A percentile compares a stretch with the other conserved stretches of the same genome.
These are phyloP conservation scores for Solanum megistacrolobum DNA, from an alignment of 257 asterid genomes.

Conservation along the genomic window DNA sequence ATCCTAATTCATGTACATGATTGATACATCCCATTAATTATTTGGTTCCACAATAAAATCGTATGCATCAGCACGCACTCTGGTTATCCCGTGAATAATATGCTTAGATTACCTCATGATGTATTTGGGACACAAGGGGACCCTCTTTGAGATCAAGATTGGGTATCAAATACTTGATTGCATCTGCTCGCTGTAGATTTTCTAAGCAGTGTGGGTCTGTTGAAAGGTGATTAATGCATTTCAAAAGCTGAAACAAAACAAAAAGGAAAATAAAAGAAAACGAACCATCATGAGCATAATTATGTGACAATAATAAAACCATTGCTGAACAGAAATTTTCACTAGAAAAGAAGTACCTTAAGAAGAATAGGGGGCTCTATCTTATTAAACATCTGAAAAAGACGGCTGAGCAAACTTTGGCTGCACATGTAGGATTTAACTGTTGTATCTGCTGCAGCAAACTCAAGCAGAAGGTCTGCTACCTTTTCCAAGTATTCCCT, in stretches of 20 bases:
- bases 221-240: slow-evolving; percentile 86
- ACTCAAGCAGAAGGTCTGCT: slow-evolving; percentile 94
- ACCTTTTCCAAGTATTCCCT: slow-evolving; percentile 92
- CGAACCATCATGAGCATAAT: not conserved
- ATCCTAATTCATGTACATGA: not conserved
- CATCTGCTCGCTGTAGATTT: slow-evolving; percentile 96
- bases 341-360: slow-evolving; percentile 41
- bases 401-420: slow-evolving; percentile 95
- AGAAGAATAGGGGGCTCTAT: slow-evolving; percentile 92
- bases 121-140: slow-evolving; percentile 80
- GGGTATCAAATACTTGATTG: slow-evolving; percentile 90
- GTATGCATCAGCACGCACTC: not conserved
- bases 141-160: slow-evolving; percentile 96
- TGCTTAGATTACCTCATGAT: slow-evolving; percentile 71
- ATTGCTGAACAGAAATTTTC: not conserved
- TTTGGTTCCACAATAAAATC: not conserved
- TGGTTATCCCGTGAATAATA: not conserved
- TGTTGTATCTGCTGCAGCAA: slow-evolving; percentile 86
- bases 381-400: slow-evolving; percentile 96
- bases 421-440: slow-evolving; percentile 95
- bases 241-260: slow-evolving; percentile 49
- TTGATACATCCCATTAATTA: not conserved
- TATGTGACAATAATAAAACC: not conserved
- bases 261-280: not conserved
- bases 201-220: slow-evolving; percentile 96